phyloP scores from a whole-genome alignment of 2,329 filamentous ascomycete genomes.

The Dactylellina parvicollis region DNA sequence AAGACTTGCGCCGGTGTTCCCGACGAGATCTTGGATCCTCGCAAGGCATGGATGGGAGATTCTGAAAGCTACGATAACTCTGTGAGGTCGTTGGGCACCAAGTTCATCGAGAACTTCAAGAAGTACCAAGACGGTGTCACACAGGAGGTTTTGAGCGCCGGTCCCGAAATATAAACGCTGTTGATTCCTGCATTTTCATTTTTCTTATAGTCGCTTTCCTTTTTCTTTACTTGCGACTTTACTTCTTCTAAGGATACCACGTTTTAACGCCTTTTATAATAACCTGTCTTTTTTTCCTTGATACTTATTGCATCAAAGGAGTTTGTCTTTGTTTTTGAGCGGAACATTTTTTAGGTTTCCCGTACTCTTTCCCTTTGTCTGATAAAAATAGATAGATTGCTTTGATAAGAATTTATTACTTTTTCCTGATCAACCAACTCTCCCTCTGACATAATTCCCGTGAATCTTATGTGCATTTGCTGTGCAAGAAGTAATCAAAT shows the following conservation, averaged over 20 bases:
- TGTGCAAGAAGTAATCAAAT: no score
- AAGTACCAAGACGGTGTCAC: constrained; percentile 90
- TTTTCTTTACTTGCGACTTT: constrained; percentile 22
- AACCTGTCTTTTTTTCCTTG: constrained; percentile 38
- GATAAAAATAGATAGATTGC: constrained; percentile 56
- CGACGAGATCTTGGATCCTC: constrained; percentile 90
- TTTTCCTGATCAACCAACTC: constrained; percentile 40
- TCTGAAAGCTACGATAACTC: constrained; percentile 83
- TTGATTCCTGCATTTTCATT: constrained; percentile 4
- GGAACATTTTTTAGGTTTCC: constrained; percentile 13
- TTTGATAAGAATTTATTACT: constrained; percentile 41
- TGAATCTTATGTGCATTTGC: no score
- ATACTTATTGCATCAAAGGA: constrained; percentile 45
- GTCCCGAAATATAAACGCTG: constrained; percentile 61
- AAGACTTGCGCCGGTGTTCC: constrained; percentile 90
- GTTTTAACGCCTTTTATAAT: constrained; percentile 55
- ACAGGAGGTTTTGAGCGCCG: constrained; percentile 77
- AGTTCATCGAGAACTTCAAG: constrained; percentile 98
- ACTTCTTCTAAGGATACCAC: constrained; percentile 55
- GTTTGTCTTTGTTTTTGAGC: constrained; percentile 36
- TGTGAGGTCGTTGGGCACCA: constrained; percentile 85
- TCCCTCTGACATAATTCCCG: constrained; percentile 32
- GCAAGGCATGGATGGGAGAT: constrained; percentile 85
- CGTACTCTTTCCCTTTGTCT: constrained; percentile 24
- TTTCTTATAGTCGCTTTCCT: not conserved